Evolutionary conservation across 1,284 basidiomycete species (phyloP), one percentile per base, ranked within the genome.

Genomic region (Malassezia brasiliensis): DNA sequence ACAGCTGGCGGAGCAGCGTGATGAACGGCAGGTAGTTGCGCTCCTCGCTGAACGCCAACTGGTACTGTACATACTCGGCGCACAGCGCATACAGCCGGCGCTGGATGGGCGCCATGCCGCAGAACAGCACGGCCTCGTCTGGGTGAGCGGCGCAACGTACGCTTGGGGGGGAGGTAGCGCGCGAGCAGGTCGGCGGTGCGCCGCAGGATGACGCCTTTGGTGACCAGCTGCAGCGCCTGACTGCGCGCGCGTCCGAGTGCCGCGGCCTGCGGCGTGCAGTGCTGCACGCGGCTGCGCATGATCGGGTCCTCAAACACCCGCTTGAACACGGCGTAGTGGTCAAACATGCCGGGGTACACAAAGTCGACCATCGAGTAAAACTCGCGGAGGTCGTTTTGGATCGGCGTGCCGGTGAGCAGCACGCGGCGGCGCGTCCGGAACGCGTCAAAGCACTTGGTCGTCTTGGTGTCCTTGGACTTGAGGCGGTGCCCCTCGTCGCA

Each of bases 401-500:
- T 89, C 0, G 94, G 94, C 2, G 94, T 99, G 19, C 94, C 94
- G 0, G 91, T 91, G 2, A 99, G 79, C 49, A 98, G 41, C 73
- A 77, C 53, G 40, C 88, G 79, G 22, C 87, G 79, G 5, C 80
- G 80, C 1, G 87, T 89, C 50, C 78, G 79, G 36, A 99, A 78
- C 14, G 82, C 81, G 59, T 87, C 84, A 69, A 96, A 93, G 83
- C 90, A 88, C 49, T 81, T 81, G 1, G 86, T 87, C 0, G 90
- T 96, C 78, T 96, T 94, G 68, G 87, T 90, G 59, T 83, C 85
- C 4, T 87, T 85, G 14, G 90, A 90, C 72, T 96, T 98, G 35
- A 99, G 79, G 25, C 93, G 81, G 75, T 99, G 94, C 1, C 91
- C 89, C 80, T 99, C 94, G 70, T 99, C 94, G 67, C 93, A 96